Percentiles rank a stretch among this genome's conserved stretches.
Evolutionary conservation across 495 filamentous ascomycete genomes (phyloP).

Genomic region (Hypoxylon intermedium): DNA sequence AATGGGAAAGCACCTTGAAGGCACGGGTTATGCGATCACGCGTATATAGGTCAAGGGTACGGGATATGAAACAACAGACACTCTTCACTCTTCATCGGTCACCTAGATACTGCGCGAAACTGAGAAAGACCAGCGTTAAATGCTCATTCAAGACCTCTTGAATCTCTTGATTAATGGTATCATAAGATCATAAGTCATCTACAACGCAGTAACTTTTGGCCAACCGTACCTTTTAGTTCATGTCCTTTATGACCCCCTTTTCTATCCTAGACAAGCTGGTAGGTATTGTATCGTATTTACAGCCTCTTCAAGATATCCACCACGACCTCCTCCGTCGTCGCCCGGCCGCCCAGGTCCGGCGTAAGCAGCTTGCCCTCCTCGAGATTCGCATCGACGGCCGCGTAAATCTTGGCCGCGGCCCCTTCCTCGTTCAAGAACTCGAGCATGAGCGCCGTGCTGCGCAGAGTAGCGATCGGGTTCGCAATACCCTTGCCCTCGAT

Average conservation of each 20-base stretch:
- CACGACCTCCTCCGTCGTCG: constrained; percentile 86
- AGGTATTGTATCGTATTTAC: constrained; percentile 49
- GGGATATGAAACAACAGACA: constrained; percentile 14
- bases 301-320: constrained; percentile 86
- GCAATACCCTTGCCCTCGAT: constrained; percentile 92
- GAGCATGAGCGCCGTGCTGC: constrained; percentile 91
- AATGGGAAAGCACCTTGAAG: no score
- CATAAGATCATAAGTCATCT: constrained; percentile 18
- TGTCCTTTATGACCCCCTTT: background rate
- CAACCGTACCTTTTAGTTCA: background rate
- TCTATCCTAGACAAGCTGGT: background rate
- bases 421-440: constrained; percentile 88
- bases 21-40: background rate
- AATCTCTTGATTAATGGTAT: background rate
- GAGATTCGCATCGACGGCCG: constrained; percentile 89
- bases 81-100: constrained; percentile 33
- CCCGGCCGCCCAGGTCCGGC: constrained; percentile 90
- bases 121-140: no score
- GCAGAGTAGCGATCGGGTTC: constrained; percentile 93
- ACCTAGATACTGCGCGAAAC: no score
- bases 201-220: constrained; percentile 1
- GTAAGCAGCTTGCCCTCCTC: constrained; percentile 81
- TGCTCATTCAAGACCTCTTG: background rate
- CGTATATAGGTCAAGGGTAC: background rate
- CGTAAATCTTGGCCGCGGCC: constrained; percentile 87